Evolutionary conservation across 805 yeast species (phyloP).

Genomic region (Hanseniaspora meyeri): DNA sequence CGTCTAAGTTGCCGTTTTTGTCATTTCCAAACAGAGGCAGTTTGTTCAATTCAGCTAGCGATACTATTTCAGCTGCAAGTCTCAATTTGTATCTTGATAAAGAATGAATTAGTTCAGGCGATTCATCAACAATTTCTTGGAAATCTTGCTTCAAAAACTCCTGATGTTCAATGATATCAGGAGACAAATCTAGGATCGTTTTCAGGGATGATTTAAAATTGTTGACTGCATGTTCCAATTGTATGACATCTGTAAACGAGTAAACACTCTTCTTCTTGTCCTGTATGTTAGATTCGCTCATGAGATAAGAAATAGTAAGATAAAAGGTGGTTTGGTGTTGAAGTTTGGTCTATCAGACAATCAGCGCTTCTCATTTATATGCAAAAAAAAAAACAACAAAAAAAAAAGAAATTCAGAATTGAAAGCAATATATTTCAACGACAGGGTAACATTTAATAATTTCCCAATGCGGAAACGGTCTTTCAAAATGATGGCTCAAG

Average conservation of each 20-base stretch:
- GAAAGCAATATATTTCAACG: no score
- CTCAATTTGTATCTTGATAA: conserved; percentile 43
- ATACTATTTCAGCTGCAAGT: conserved; percentile 48
- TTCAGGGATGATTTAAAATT: conserved; percentile 41
- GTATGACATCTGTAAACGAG: conserved; percentile 20
- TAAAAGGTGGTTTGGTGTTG: neutral
- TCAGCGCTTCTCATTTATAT: no score
- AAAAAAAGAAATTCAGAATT: no score
- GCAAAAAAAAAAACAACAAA: no score
- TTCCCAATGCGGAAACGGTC: no score
- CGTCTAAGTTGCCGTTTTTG: conserved; percentile 10
- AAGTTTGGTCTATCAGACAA: no score
- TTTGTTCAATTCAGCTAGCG: conserved; percentile 37
- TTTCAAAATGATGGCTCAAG: no score
- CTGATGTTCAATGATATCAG: conserved; percentile 36
- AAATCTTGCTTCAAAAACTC: conserved; percentile 24
- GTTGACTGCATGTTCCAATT: conserved; percentile 42
- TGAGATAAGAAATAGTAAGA: neutral
- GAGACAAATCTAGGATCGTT: conserved; percentile 44
- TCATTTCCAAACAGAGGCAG: conserved; percentile 36
- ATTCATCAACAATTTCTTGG: conserved; percentile 19
- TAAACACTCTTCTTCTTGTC: neutral
- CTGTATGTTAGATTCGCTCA: neutral
- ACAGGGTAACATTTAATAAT: no score
- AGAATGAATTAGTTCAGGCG: conserved; percentile 37